Evolutionary conservation across 495 filamentous ascomycete species (phyloP), one percentile per base, ranked within the genome.

Genomic region (Talaromyces ruber): DNA sequence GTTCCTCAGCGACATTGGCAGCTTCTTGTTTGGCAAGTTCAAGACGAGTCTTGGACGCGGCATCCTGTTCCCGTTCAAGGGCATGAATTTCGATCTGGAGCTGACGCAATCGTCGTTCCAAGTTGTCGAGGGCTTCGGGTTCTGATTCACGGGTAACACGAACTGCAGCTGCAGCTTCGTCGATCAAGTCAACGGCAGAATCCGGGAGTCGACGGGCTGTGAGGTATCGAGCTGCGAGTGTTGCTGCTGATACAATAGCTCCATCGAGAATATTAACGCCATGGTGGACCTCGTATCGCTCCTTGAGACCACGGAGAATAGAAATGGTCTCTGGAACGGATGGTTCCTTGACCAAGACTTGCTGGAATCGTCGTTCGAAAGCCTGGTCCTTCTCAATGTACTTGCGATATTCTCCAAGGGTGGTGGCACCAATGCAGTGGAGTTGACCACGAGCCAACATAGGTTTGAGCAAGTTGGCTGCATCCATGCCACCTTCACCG

Each of bases 341-440:
- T 1, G 94, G 94, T 71, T 98, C 94, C 70, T 95, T 96, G 69
- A 97, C 92, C 32, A 98, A 74, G 30, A 98, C 93, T 72, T 98
- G 94, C 73, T 98, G 94, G 81, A 98, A 98, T 70, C 94, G 90
- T 68, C 95, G 92, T 72, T 98, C 94, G 70, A 98, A 98, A 53
- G 94, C 94, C 51, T 90, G 88, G 66, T 98, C 94, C 74, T 98
- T 98, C 73, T 98, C 95, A 62, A 98, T 97, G 74, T 98, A 97
- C 75, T 98, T 98, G 66, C 94, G 86, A 76, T 98, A 98, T 73
- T 98, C 94, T 62, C 85, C 84, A 56, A 98, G 80, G 1, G 94
- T 98, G 0, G 94, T 98, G 1, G 94, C 94, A 71, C 94, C 94
- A 64, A 98, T 97, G 68, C 94, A 98, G 80, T 98, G 94, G 58